A percentile compares a stretch with the other conserved stretches of the same genome.
Conservation (phyloP, 1,284 basidiomycete genomes). For the Malassezia brasiliensis region DNA sequence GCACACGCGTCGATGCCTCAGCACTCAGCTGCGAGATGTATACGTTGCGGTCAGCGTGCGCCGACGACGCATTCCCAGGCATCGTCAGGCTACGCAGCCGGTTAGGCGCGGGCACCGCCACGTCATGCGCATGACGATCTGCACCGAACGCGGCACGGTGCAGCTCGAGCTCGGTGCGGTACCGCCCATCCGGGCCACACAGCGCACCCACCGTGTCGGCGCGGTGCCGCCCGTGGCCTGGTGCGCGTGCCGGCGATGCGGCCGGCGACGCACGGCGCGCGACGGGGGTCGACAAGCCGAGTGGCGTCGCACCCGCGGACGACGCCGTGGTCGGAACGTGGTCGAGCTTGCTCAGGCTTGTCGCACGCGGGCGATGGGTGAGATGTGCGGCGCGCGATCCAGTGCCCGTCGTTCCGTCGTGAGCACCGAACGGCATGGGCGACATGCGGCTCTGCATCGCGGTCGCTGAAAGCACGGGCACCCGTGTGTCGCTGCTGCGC, state of each 20-base stretch:
- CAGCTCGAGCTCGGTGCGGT: slow-evolving; percentile 34
- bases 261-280: not conserved
- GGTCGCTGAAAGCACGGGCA: not conserved
- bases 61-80: not conserved
- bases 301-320: not conserved
- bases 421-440: not conserved
- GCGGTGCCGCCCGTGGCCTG: slow-evolving; percentile 24
- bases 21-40: slow-evolving; percentile 6
- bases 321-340: not conserved
- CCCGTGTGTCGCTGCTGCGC: not conserved
- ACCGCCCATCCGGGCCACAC: slow-evolving; percentile 33
- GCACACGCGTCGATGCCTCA: slow-evolving; percentile 7
- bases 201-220: slow-evolving; percentile 43
- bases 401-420: not conserved
- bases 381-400: not conserved
- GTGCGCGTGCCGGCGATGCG: not conserved
- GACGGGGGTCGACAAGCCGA: not conserved
- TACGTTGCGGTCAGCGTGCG: slow-evolving; percentile 2
- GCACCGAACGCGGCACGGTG: slow-evolving; percentile 13
- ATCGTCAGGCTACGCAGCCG: slow-evolving; percentile 11
- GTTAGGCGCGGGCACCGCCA: not conserved
- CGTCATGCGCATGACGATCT: not conserved
- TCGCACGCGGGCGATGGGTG: not conserved
- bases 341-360: not conserved
- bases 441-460: not conserved